phyloP scores from a whole-genome alignment of 75 land plant genomes.

The Cupressus sempervirens region DNA sequence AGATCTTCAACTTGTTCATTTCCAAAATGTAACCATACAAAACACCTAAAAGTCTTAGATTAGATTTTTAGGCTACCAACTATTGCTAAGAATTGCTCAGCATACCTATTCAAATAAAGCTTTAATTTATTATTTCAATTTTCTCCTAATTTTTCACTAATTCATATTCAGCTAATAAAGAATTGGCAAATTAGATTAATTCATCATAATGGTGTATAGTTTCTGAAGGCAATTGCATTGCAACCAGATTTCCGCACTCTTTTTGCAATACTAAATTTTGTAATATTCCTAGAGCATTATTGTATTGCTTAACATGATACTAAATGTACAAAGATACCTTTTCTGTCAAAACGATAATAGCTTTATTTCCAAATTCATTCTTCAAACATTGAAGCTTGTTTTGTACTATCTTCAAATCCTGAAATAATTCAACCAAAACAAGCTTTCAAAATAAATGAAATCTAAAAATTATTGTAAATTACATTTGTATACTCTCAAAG shows the following conservation, averaged over 20 bases:
- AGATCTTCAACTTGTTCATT: not conserved
- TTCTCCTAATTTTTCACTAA: not conserved
- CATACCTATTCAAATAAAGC: not conserved
- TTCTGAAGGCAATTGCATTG: not conserved
- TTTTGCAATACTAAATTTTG: not conserved
- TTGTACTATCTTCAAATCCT: constrained; percentile 45
- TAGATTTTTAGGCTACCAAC: not conserved
- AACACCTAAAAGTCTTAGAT: not conserved
- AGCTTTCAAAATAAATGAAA: not conserved
- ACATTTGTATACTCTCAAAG: not conserved
- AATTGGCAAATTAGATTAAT: not conserved
- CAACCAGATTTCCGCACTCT: not conserved
- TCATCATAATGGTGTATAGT: not conserved
- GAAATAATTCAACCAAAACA: not conserved
- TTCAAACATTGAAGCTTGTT: constrained; percentile 25
- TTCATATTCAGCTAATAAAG: not conserved
- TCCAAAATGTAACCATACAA: not conserved
- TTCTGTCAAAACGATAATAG: constrained; percentile 48
- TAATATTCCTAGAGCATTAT: not conserved
- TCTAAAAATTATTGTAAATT: not conserved
- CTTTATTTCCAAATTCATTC: constrained; percentile 20
- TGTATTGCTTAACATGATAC: not conserved
- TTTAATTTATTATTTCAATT: not conserved
- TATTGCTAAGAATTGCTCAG: not conserved
- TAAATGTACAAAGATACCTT: constrained; percentile 35